Conservation (phyloP, 192 early-diverging fungal genomes). For the Thoreauomyces humboldtii region DNA sequence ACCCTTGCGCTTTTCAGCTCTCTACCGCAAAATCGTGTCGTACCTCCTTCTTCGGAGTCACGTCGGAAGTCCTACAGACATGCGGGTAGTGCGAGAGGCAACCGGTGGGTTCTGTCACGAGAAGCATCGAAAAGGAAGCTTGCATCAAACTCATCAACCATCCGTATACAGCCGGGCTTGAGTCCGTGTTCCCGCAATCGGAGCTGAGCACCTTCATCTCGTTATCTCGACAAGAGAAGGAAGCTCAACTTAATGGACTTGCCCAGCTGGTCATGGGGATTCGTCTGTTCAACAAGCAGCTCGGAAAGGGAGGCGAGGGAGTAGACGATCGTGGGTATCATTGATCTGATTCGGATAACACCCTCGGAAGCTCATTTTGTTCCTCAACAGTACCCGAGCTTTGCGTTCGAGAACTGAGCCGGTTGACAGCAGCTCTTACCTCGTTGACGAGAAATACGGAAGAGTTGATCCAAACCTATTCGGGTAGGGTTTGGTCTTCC, state of each 20-base stretch:
- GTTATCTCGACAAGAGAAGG: constrained; percentile 51
- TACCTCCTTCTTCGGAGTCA: constrained; percentile 52
- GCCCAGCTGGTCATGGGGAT: constrained; percentile 60
- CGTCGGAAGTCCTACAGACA: constrained; percentile 55
- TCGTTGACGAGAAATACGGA: constrained; percentile 40
- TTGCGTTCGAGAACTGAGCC: constrained; percentile 40
- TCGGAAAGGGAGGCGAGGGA: constrained; percentile 58
- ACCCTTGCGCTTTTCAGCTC: constrained; percentile 20
- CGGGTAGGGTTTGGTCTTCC: constrained; percentile 21
- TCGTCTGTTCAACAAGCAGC: constrained; percentile 57
- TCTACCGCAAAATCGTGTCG: constrained; percentile 59
- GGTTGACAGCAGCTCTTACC: constrained; percentile 28
- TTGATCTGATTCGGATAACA: background rate
- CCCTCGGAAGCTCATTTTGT: background rate
- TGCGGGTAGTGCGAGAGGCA: constrained; percentile 57
- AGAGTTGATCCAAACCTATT: constrained; percentile 42
- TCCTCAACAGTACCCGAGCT: constrained; percentile 39
- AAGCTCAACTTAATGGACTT: constrained; percentile 58
- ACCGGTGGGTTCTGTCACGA: constrained; percentile 46
- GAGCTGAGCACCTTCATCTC: constrained; percentile 55
- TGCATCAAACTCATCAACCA: no score
- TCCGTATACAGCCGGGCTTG: constrained; percentile 48
- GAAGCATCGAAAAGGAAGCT: no score
- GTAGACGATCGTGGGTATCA: constrained; percentile 49
- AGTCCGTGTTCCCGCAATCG: constrained; percentile 62